These are phyloP conservation scores for Echites panduratus DNA, from an alignment of 257 asterid genomes.

Conservation along the genomic window DNA sequence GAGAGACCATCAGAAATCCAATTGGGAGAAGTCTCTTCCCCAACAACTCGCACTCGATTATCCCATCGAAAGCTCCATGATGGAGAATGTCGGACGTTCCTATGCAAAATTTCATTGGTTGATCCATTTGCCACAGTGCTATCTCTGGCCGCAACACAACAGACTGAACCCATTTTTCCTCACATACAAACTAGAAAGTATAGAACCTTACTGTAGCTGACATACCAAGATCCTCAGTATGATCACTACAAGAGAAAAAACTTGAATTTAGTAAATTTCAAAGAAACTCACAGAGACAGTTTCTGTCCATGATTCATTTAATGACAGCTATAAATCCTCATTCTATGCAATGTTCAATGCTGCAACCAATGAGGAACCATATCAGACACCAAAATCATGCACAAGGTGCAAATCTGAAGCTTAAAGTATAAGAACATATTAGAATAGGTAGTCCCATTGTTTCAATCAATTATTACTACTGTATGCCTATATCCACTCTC, in stretches of 20 bases:
- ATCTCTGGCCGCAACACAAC: conserved; percentile 90
- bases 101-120: conserved; percentile 50
- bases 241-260: conserved; percentile 10
- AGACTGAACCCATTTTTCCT: conserved; percentile 89
- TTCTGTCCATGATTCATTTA: too few relatives aligned
- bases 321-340: background rate
- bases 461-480: background rate
- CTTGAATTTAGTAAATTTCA: background rate
- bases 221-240: conserved; percentile 14
- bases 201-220: conserved; percentile 7
- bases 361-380: background rate
- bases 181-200: conserved; percentile 22
- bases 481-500: too few relatives aligned
- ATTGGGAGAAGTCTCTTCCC: conserved; percentile 72
- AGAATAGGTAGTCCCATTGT: background rate
- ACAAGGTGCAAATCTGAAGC: background rate
- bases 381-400: background rate
- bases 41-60: conserved; percentile 83
- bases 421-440: background rate
- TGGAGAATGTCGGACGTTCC: conserved; percentile 77
- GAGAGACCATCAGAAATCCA: conserved; percentile 50
- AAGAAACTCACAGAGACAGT: background rate
- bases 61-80: conserved; percentile 98
- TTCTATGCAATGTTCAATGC: background rate
- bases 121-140: conserved; percentile 57